Evolutionary conservation across 768 basidiomycete species (phyloP), one percentile per base, ranked within the genome.

Genomic region (Aureoboletus auriporus): DNA sequence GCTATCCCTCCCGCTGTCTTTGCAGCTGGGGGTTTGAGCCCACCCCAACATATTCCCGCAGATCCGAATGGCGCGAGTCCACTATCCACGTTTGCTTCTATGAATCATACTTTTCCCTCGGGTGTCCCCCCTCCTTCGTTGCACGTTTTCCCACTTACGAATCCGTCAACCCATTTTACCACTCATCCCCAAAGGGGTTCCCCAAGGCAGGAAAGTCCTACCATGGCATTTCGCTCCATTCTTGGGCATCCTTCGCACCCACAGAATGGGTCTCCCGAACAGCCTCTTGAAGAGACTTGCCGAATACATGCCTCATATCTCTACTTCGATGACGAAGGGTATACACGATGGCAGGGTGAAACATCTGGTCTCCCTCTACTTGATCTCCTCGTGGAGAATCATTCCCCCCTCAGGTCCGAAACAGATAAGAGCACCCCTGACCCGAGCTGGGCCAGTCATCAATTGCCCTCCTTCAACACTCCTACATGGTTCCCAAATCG

Each of bases 341-440:
- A 84, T 61, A 88, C 89, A 0, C 72, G 89, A 48, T 92, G 89
- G 89, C 89, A 92, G 69, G 93, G 93, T 28, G 92, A 94, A 59
- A 91, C 91, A 1, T 94, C 92, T 4, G 93, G 93, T 23, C 77
- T 95, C 0, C 93, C 93, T 6, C 78, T 95, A 5, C 78, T 94
- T 26, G 89, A 94, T 64, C 69, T 91, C 8, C 72, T 96, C 26
- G 79, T 90, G 27, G 90, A 92, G 61, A 77, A 81, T 31, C 83
- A 85, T 55, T 69, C 74, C 6, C 66, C 71, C 9, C 60, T 69
- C 49, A 71, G 69, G 52, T 54, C 64, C 46, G 56, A 72, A 62
- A 52, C 72, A 0, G 49, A 66, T 13, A 60, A 65, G 17, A 39
- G 35, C 52, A 31, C 50, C n/a, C 57, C 56, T 37, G 61, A 60